These are phyloP conservation scores for Jatropha multifida DNA, from an alignment of 441 rosid genomes.

Conservation along the genomic window DNA sequence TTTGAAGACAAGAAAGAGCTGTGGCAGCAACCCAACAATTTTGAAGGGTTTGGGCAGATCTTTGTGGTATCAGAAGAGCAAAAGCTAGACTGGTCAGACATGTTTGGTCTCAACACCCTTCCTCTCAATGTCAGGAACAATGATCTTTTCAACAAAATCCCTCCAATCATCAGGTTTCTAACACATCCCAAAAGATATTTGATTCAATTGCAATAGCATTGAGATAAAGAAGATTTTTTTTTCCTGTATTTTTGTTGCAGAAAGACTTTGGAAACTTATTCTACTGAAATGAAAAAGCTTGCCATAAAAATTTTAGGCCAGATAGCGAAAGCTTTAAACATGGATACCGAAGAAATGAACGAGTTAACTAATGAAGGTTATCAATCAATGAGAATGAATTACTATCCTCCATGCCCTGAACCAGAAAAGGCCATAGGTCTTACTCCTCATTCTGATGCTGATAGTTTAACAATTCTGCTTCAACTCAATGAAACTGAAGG, in stretches of 20 bases:
- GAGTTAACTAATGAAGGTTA: background rate
- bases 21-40: conserved; percentile 25
- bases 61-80: conserved; percentile 39
- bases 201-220: too few relatives aligned
- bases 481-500: background rate
- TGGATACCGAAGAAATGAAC: background rate
- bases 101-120: conserved; percentile 38
- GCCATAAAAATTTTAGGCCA: background rate
- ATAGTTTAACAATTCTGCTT: background rate
- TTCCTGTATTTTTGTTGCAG: background rate
- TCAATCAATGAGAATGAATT: conserved; percentile 1
- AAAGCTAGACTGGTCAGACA: conserved; percentile 35
- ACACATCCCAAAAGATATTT: too few relatives aligned
- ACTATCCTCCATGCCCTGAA: background rate
- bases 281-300: background rate
- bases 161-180: conserved; percentile 35
- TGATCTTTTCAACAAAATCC: conserved; percentile 35
- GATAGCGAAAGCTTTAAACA: background rate
- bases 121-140: conserved; percentile 30
- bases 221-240: background rate
- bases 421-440: background rate
- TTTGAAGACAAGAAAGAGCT: conserved; percentile 35
- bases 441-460: background rate
- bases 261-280: background rate
- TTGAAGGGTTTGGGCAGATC: conserved; percentile 37